phyloP scores from a whole-genome alignment of 345 rosid genomes.

The Aurinia saxatilis region DNA sequence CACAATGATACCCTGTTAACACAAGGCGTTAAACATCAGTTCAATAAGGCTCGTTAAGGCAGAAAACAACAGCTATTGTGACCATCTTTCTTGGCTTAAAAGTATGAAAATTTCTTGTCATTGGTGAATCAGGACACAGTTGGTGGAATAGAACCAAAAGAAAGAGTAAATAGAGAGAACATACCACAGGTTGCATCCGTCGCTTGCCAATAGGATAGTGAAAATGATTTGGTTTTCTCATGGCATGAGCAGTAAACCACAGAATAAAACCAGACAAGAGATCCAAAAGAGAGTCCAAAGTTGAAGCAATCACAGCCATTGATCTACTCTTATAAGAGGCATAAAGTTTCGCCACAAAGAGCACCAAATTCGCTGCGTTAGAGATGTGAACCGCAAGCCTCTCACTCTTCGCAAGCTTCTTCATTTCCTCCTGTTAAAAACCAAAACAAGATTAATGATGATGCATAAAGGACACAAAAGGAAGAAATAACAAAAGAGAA shows the following conservation, averaged over 20 bases:
- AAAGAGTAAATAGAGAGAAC: background rate
- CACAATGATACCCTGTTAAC: slow-evolving; percentile 49
- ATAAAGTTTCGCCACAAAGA: slow-evolving; percentile 64
- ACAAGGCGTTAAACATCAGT: background rate
- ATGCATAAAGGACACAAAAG: background rate
- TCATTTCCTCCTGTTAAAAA: slow-evolving; percentile 56
- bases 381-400: slow-evolving; percentile 59
- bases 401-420: slow-evolving; percentile 64
- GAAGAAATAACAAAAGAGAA: background rate
- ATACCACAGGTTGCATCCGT: slow-evolving; percentile 88
- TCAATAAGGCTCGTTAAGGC: background rate
- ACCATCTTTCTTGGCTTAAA: background rate
- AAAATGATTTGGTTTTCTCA: slow-evolving; percentile 70
- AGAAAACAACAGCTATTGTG: background rate
- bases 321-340: slow-evolving; percentile 73
- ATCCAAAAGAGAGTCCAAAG: slow-evolving; percentile 81
- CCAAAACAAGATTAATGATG: background rate
- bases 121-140: no score
- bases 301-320: slow-evolving; percentile 83
- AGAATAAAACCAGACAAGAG: slow-evolving; percentile 78
- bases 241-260: slow-evolving; percentile 83
- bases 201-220: slow-evolving; percentile 76
- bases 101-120: background rate
- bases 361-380: slow-evolving; percentile 55
- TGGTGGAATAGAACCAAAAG: background rate